Base-by-base conservation (phyloP, 345 rosid genomes). In the Populus davidiana region DNA sequence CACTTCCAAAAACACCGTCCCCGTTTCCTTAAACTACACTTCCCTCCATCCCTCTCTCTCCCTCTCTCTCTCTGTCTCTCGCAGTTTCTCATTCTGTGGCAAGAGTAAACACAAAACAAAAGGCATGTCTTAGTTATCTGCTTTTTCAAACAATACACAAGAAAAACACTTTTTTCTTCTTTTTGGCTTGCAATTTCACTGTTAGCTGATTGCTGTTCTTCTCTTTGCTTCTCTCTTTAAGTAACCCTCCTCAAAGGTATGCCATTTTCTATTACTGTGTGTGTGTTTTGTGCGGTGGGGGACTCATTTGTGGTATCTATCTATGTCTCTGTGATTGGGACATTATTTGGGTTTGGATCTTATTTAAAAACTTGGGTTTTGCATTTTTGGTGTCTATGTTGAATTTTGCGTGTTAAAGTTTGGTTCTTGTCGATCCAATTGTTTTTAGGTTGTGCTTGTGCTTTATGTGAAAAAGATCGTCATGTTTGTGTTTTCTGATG, bases 351-450 rank as follows among this genome's bases (percentile, higher is more conserved):
- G 31, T 80, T 80, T 76, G 86, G 90, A 88, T 88, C 90, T 84
- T 83, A 71, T 64, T 73, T 66, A 27, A 67, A 38, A 69, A 74
- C 69, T 36, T 65, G 75, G 75, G 52, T 59, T 50, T 72, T 27
- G 27, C 77, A 76, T 76, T 76, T 18, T 69, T 69, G 69, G 29
- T 8, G 68, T 69, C 50, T 68, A 1, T 2, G 20, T 47, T 44
- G 44, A 8, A 27, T 49, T 65, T 66, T 35, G 23, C 35, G 21
- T 23, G 56, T 62, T 56, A 6, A 72, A 69, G 72, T 65, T 80
- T 67, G 49, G 47, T 59, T 70, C 67, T 79, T 63, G 77, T 85
- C 81, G 89, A 87, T 87, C 89, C 81, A 83, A 39, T 67, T 63
- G 69, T 71, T 50, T 80, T 70, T 69, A 18, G 39, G 64, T 50